These are phyloP conservation scores for Mucor sp. DNA, from an alignment of 371 early-diverging fungal genomes.

Conservation along the genomic window DNA sequence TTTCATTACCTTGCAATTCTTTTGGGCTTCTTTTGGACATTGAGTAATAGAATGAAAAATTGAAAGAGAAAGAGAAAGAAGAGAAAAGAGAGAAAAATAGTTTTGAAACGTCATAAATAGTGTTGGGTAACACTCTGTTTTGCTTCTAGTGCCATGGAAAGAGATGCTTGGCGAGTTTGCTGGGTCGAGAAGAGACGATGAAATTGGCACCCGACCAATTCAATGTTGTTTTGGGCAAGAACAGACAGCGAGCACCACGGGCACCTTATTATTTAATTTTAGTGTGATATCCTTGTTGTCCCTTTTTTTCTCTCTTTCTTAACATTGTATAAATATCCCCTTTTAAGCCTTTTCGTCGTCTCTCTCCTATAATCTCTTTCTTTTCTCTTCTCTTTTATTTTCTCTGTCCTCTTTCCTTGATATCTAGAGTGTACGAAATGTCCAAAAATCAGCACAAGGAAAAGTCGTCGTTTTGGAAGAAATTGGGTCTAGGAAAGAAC, in stretches of 20 bases:
- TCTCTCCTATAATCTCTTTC: neutral
- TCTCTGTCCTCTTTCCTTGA: neutral
- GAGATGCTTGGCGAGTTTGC: neutral
- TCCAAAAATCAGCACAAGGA: slow-evolving; percentile 17
- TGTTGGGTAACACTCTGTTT: neutral
- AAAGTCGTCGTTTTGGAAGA: slow-evolving; percentile 29
- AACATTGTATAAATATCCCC: neutral
- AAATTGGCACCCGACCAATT: neutral
- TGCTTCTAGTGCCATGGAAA: neutral
- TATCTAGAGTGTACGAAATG: neutral
- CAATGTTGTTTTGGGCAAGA: neutral
- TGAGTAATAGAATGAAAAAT: neutral
- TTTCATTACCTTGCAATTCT: neutral
- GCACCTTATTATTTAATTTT: neutral
- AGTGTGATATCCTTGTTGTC: neutral
- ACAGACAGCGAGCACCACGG: neutral
- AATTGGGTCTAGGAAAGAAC: slow-evolving; percentile 24
- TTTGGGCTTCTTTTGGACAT: neutral
- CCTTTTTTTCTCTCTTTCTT: neutral
- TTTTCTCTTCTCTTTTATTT: neutral
- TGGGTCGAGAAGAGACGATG: neutral
- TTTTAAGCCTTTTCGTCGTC: neutral
- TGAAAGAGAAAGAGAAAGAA: neutral
- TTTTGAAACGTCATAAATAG: neutral
- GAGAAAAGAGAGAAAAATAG: neutral